A percentile compares a stretch with the other conserved stretches of the same genome.
Evolutionary conservation across 2,329 filamentous ascomycete species (phyloP).

Genomic region (Colletotrichum falcatum): DNA sequence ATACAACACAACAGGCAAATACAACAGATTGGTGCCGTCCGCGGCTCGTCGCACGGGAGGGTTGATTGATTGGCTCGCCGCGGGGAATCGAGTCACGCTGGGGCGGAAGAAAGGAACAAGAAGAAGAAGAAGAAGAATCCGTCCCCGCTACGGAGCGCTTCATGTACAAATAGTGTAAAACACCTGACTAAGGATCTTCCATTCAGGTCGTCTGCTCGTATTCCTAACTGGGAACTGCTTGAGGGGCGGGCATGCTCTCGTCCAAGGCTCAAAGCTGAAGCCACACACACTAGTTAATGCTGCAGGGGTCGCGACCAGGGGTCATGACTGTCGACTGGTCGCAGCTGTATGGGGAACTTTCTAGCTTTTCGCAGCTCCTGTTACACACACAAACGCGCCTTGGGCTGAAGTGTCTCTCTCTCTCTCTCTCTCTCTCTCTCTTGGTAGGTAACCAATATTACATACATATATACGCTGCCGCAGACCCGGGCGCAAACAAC

Average conservation of each 20-base stretch:
- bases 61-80: background rate
- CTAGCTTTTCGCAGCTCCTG: background rate
- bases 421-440: background rate
- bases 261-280: background rate
- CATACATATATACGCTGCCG: background rate
- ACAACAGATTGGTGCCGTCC: too few species aligned
- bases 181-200: background rate
- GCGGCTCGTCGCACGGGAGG: too few species aligned
- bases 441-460: background rate
- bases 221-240: background rate
- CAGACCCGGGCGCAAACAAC: background rate
- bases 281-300: background rate
- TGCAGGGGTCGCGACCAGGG: background rate
- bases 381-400: background rate
- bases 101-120: too few species aligned
- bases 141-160: too few species aligned
- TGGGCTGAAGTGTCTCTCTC: too few species aligned
- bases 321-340: background rate
- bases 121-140: too few species aligned
- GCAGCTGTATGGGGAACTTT: background rate
- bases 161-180: too few species aligned
- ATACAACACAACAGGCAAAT: too few species aligned
- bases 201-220: constrained; percentile 1
- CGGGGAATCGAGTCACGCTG: background rate
- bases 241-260: background rate